These are phyloP conservation scores for Naumovozyma baii DNA, from an alignment of 805 yeast genomes.

Conservation along the genomic window DNA sequence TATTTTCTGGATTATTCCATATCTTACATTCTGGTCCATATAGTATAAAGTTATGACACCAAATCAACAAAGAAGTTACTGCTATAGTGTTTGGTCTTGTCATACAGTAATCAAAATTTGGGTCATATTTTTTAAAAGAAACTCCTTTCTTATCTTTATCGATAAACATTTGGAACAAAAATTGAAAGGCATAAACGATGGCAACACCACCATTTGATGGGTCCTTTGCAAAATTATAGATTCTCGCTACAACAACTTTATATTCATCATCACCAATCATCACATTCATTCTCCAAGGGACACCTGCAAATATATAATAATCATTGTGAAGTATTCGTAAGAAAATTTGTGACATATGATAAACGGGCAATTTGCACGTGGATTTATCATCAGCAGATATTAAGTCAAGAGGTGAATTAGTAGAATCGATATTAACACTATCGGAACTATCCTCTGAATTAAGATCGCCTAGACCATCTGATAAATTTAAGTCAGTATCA, in stretches of 20 bases:
- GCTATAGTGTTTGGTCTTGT: conserved; percentile 32
- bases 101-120: conserved; percentile 43
- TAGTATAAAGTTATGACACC: conserved; percentile 42
- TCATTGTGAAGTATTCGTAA: conserved; percentile 70
- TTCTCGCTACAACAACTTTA: conserved; percentile 38
- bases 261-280: conserved; percentile 44
- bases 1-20: conserved; percentile 15
- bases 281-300: conserved; percentile 71
- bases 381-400: conserved; percentile 12
- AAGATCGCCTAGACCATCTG: no score
- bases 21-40: conserved; percentile 39
- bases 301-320: conserved; percentile 70
- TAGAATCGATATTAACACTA: neutral
- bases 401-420: neutral
- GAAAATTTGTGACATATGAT: conserved; percentile 64
- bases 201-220: conserved; percentile 43
- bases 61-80: conserved; percentile 31
- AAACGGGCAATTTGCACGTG: conserved; percentile 51
- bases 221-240: conserved; percentile 24
- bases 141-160: conserved; percentile 32
- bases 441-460: neutral
- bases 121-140: conserved; percentile 36
- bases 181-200: conserved; percentile 51
- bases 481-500: neutral
- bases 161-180: conserved; percentile 53